Base-by-base conservation (phyloP, 768 basidiomycete genomes). In the Filobasidium floriforme region DNA sequence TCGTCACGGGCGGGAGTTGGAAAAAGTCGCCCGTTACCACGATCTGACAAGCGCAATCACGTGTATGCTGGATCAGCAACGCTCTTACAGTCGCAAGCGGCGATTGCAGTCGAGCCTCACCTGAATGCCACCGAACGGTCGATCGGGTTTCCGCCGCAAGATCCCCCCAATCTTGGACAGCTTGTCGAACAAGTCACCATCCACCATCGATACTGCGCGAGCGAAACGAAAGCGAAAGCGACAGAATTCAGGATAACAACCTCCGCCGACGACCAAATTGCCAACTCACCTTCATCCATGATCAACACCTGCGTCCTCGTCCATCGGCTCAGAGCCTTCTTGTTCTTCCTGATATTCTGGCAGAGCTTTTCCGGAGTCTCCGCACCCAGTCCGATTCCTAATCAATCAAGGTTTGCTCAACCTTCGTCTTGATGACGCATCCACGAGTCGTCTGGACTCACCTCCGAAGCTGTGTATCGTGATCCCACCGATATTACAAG, bases 21-120 rank as follows among this genome's bases (percentile, higher is more conserved):
- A 98, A 97, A 81, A 98, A 98, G 75, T 99, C 96, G 9, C 96
- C 96, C 1, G 92, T 94, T 26, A 97, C 87, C 67, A 98, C 82
- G 46, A 97, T 80, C 89, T 92, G 74, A 1, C 18, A 37, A 24
- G n/a, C n/a, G n/a, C n/a, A n/a, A n/a, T n/a, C n/a, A n/a, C n/a
- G n/a, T n/a, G n/a, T n/a, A 32, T 6, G 9, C 14, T 12, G 11
- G 43, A 19, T 44, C 4, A 24, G 28, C 9, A 32, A 5, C 46
- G 46, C 4, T 49, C 5, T 6, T 5, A 49, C 5, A 49, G 2
- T 22, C 15, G 46, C 18, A 49, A 49, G 15, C 6, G 15, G 14
- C 12, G 29, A 54, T 51, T 26, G 0, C 51, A 28, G 32, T 4
- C 4, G 9, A 19, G 29, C 61, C 74, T 54, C 41, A 89, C 89